Conservation (phyloP, 2,329 filamentous ascomycete genomes). For the Claviceps quebecensis region DNA sequence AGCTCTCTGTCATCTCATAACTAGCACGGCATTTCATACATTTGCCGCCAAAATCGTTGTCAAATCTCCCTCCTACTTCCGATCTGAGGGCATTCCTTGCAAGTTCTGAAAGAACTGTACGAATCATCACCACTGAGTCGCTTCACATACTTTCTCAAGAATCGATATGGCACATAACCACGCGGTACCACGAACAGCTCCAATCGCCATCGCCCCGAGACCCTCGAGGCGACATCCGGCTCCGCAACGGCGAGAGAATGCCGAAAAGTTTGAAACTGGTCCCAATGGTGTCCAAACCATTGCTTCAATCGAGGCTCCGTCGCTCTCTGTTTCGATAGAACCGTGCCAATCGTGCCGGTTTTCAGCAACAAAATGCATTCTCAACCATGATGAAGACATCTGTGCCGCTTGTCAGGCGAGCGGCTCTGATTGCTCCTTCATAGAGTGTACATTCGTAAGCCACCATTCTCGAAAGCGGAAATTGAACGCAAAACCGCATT, state of each 20-base stretch:
- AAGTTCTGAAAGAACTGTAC: not conserved
- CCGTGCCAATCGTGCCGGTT: conserved; percentile 63
- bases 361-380: conserved; percentile 62
- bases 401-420: conserved; percentile 69
- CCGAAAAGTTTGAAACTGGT: conserved; percentile 33
- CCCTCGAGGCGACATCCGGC: conserved; percentile 30
- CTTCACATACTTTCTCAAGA: conserved; percentile 10
- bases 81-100: not conserved
- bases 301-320: conserved; percentile 36
- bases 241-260: conserved; percentile 32
- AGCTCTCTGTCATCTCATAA: not conserved
- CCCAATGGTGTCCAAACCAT: conserved; percentile 37
- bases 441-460: conserved; percentile 36
- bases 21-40: not conserved
- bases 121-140: not conserved
- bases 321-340: conserved; percentile 27
- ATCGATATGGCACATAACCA: conserved; percentile 37
- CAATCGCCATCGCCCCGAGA: conserved; percentile 52
- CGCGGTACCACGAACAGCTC: conserved; percentile 44
- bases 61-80: not conserved
- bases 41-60: not conserved
- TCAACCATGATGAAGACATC: conserved; percentile 57
- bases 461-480: conserved; percentile 71
- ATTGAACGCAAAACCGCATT: conserved; percentile 47
- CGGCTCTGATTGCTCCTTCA: conserved; percentile 66